Base-by-base conservation (phyloP, 176 grass and related monocot species). In the Pontederia crassipes region DNA sequence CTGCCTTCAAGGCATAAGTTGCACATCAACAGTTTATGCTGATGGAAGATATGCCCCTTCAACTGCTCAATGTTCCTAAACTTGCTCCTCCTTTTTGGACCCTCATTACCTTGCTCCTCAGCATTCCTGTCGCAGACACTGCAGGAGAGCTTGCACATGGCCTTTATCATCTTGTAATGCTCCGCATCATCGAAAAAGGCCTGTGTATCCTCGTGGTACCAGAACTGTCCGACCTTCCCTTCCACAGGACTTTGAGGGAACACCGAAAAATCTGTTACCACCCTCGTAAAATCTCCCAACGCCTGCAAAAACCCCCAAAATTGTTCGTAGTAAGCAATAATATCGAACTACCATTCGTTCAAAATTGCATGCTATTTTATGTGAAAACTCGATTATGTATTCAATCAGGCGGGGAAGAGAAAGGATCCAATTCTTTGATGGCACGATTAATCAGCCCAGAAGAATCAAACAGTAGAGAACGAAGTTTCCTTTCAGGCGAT, bases 61-160 rank as follows among this genome's bases (percentile, higher is more conserved):
- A 98, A 65, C 59, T 98, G 93, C 24, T 89, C 87, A 52, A 98
- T 98, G 79, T 74, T 92, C 74, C 71, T 83, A 79, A 92, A 92
- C 74, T 40, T 85, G 64, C 68, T 83, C 67, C 71, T 77, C 80
- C 87, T 79, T 67, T 80, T 92, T 67, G 73, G 68, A 54, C 82
- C 75, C 65, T 57, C 80, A 18, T 73, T 79, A 48, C 74, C 40
- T 68, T 56, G 72, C 17, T 58, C 59, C 73, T 88, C 84, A 13
- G 78, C 76, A 46, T 71, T 71, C 52, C 67, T 92, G 79, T 98
- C 93, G 76, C 93, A 98, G 2, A 92, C 79, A 58, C 87, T 89
- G 81, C 93, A 98, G 35, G 93, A 98, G 73, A 98, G 84, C 35
- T 84, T 84, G 17, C 93, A 98, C 93, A 89, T 98, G 48, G 93